Percentiles rank a stretch among this genome's conserved stretches.
Conservation (phyloP, 805 yeast species). For the Spathaspora boniae region DNA sequence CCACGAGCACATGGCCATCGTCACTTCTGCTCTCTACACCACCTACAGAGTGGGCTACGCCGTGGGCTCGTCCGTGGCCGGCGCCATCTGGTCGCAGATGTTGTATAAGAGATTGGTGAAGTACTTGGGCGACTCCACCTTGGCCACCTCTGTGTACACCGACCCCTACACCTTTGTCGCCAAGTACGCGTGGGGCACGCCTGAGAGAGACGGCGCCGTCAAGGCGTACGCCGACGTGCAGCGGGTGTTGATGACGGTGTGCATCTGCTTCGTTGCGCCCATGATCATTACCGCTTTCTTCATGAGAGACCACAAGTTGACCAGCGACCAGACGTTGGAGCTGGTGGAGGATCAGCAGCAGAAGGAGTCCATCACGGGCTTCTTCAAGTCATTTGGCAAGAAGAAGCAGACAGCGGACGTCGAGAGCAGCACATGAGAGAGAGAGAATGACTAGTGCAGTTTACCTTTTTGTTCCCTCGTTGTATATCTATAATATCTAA, state of each 20-base stretch:
- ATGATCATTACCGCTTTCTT: slow-evolving; percentile 45
- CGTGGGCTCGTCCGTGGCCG: slow-evolving; percentile 59
- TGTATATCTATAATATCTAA: not conserved
- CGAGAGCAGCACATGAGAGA: not conserved
- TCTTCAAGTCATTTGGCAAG: slow-evolving; percentile 2
- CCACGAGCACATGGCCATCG: slow-evolving; percentile 64
- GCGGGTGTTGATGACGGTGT: slow-evolving; percentile 53
- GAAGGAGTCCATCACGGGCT: slow-evolving; percentile 4
- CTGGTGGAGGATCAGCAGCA: slow-evolving; percentile 7
- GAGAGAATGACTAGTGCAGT: not conserved
- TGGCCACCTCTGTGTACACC: slow-evolving; percentile 25
- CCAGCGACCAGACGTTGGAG: slow-evolving; percentile 27
- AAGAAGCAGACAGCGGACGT: not conserved
- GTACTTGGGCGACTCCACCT: slow-evolving; percentile 24
- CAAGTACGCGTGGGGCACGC: slow-evolving; percentile 57
- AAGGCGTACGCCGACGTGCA: slow-evolving; percentile 59
- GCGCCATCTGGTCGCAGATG: slow-evolving; percentile 67
- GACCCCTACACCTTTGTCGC: slow-evolving; percentile 50
- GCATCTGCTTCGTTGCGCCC: slow-evolving; percentile 52
- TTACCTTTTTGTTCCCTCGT: not conserved
- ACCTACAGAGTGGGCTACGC: slow-evolving; percentile 62
- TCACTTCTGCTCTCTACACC: slow-evolving; percentile 55
- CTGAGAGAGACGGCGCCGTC: slow-evolving; percentile 56
- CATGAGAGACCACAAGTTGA: slow-evolving; percentile 51
- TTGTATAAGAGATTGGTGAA: slow-evolving; percentile 44